These are phyloP conservation scores for Kodamaea lidongshanica DNA, from an alignment of 805 yeast species.

Conservation along the genomic window DNA sequence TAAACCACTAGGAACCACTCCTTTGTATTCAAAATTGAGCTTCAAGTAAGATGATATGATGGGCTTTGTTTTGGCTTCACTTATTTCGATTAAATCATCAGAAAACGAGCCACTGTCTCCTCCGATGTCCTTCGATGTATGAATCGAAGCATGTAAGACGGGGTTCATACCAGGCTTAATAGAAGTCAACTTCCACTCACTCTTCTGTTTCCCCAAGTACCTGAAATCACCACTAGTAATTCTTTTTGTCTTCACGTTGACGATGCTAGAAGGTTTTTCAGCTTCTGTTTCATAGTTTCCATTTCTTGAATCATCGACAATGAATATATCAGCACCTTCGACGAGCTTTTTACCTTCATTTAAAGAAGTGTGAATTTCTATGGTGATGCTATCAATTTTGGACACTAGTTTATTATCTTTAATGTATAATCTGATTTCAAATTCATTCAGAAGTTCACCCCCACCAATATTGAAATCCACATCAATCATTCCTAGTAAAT, in stretches of 20 bases:
- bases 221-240: conserved; percentile 75
- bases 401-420: conserved; percentile 23
- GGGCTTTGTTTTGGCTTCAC: conserved; percentile 7
- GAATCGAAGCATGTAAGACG: conserved; percentile 54
- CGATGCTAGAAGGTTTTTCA: conserved; percentile 13
- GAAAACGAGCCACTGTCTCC: conserved; percentile 4
- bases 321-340: no score
- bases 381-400: conserved; percentile 27
- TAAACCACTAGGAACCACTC: conserved; percentile 70
- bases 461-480: conserved; percentile 50
- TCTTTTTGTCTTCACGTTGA: conserved; percentile 50
- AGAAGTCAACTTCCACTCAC: conserved; percentile 61
- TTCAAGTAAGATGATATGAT: conserved; percentile 36
- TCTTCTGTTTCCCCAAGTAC: conserved; percentile 43
- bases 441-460: conserved; percentile 50
- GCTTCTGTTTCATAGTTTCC: conserved; percentile 34
- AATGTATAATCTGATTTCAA: conserved; percentile 52
- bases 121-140: conserved; percentile 8
- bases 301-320: no score
- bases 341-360: no score
- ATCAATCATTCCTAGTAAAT: conserved; percentile 49
- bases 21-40: conserved; percentile 54
- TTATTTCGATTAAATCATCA: conserved; percentile 16
- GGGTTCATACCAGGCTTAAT: conserved; percentile 63
- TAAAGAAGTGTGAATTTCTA: no score